Base-by-base conservation (phyloP, 768 basidiomycete species). In the Leucocoprinus sp. region DNA sequence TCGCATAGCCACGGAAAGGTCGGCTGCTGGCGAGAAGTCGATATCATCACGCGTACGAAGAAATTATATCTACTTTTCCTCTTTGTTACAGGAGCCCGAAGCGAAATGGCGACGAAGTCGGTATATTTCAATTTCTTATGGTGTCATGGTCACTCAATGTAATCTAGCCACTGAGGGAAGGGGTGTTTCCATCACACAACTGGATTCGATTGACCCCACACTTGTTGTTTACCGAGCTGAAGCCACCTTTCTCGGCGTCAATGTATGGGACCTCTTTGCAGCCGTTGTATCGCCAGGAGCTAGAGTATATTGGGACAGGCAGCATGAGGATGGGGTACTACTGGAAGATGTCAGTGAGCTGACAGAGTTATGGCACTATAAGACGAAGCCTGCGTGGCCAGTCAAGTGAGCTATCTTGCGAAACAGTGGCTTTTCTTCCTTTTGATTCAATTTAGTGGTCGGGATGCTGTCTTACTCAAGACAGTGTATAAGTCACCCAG, bases 11-110 rank as follows among this genome's bases (percentile, higher is more conserved):
- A 58, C 63, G 23, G 59, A 78, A 60, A 52, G 83, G 64, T 60
- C 78, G 60, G 64, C 76, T 5, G 76, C 75, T 1, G 84, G 78
- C 5, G 83, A 90, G 52, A 90, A 92, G 60, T 79, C 83, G 3
- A 85, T 98, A n/a, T 57, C 87, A 12, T 81, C 88, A 4, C 72
- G 92, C 52, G 88, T 97, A 17, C 78, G 82, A 57, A 74, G 96
- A 49, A 95, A 89, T 60, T 99, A 99, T 56, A 97, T 98, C 43
- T 97, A 98, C 63, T 98, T 99, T 61, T 93, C 93, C 1, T 96
- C 93, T 0, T 68, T 99, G 38, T 64, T 99, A 39, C 96, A 98
- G 62, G 95, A 98, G 56, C 96, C 96, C 0, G 93, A 97, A 62
- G 91, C 92, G 2, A 99, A 99, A 62, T 99, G 95, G 95, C 82